Evolutionary conservation across 805 yeast species (phyloP), one percentile per base, ranked within the genome.

Genomic region (Allodekkera sacchari): DNA sequence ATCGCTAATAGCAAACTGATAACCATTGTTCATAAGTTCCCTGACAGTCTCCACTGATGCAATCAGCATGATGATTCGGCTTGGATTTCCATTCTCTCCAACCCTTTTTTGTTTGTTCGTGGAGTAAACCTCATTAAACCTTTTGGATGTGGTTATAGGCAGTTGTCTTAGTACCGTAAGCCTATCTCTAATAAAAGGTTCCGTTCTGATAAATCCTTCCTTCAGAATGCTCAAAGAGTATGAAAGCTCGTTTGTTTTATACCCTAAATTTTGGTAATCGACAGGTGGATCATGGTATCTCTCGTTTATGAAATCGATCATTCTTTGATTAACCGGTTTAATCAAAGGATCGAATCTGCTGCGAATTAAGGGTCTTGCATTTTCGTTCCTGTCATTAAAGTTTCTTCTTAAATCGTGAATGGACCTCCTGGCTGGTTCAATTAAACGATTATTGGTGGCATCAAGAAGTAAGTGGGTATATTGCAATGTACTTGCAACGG

Each of bases 301-400:
- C 11, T 18, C 27, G 24, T 59, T 52, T 18, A 73, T 63, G 16
- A 62, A 43, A 2, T 60, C 50, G 38, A 68, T 76, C 31, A 81
- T 52, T 21, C 63, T 57, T 22, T 64, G 55, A 56, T 81, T 84
- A 27, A 78, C 27, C 18, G 92, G 88, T 22, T 61, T 63, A 28
- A 81, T 59, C 9, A 77, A 22, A 4, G 83, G 78, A 52, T 79
- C 85, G 15, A 77, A 46, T 16, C 70, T 66, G n/a, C 78, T 63
- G 42, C 84, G 64, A 23, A 81, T 42, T 31, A 77, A 49, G 25
- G 83, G 80, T 46, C 72, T 74, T 16, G 84, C 84, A 19, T 30
- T 26, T 14, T 25, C 15, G 13, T 18, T 11, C 5, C 13, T 14
- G 7, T 18, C 22, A 12, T 36, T 30, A 11, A 37, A 22, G 6